Evolutionary conservation across 2,329 filamentous ascomycete genomes (phyloP).

Genomic region (Phialocephala sp.): DNA sequence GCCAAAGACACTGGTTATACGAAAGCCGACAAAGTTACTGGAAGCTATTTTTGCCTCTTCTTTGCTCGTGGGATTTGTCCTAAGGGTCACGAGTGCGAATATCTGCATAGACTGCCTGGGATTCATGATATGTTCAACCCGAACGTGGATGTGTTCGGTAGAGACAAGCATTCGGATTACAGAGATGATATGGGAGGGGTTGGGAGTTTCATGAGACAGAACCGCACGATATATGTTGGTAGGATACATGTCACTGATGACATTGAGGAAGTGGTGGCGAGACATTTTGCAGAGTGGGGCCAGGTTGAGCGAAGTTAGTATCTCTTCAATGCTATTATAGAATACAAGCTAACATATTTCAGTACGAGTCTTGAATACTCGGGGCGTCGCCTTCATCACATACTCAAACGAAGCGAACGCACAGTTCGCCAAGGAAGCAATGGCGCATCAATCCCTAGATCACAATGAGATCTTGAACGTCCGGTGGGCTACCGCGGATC

Average conservation of each 20-base stretch:
- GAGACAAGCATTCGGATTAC: slow-evolving; percentile 93
- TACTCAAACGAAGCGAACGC: slow-evolving; percentile 90
- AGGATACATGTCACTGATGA: slow-evolving; percentile 95
- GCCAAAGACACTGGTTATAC: slow-evolving; percentile 81
- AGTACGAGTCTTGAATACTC: slow-evolving; percentile 81
- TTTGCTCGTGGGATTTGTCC: slow-evolving; percentile 85
- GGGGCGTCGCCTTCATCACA: slow-evolving; percentile 94
- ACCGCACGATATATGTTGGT: slow-evolving; percentile 91
- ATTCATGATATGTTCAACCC: slow-evolving; percentile 90
- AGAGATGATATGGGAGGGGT: slow-evolving; percentile 98
- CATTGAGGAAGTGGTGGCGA: slow-evolving; percentile 92
- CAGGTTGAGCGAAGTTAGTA: slow-evolving; percentile 75
- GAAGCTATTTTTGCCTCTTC: slow-evolving; percentile 90
- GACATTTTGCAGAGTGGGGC: slow-evolving; percentile 97
- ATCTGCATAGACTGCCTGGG: slow-evolving; percentile 85
- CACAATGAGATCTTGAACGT: slow-evolving; percentile 94
- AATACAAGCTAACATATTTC: slow-evolving; percentile 32
- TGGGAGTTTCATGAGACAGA: slow-evolving; percentile 90
- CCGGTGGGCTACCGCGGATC: slow-evolving; percentile 94
- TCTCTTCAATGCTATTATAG: background rate
- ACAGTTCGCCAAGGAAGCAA: slow-evolving; percentile 91
- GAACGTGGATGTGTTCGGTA: slow-evolving; percentile 93
- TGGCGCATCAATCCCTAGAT: slow-evolving; percentile 93
- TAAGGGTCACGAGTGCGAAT: slow-evolving; percentile 91
- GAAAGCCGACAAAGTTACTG: slow-evolving; percentile 74